Evolutionary conservation across 1,284 basidiomycete species (phyloP), one percentile per base, ranked within the genome.

Genomic region (Ustilago trichophora): DNA sequence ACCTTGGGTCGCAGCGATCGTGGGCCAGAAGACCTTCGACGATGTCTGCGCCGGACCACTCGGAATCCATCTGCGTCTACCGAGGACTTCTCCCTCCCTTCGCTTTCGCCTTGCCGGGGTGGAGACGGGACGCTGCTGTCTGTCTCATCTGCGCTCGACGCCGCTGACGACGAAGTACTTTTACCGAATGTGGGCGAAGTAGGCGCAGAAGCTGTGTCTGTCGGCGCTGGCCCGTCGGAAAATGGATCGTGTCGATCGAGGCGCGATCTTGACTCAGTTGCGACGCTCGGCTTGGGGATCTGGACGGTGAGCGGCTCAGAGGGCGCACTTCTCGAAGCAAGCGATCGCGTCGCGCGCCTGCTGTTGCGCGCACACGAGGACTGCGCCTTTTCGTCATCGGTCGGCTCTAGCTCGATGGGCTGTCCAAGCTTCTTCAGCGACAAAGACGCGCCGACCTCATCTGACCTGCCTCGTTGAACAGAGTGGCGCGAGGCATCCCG

Each of bases 1-100:
- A 62, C 77, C 16, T 67, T 73, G 10, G 76, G 76, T 12, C 77
- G 54, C 19, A 62, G 53, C 24, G 63, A 71, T 18, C 54, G 40
- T 0, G 63, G 56, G 4, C 55, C 55, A 0, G 59, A 68, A 12
- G 57, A 54, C 3, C 56, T 55, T 35, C 56, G 55, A 9, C 59
- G 59, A 12, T 54, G 46, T 18, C 52, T 48, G 9, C 67, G 59
- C 3, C 66, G 42, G 13, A 75, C 70, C 0, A 55, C 44, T 6
- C 53, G 63, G 43, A 73, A 75, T 1, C 73, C 73, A 11, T 72
- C 57, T 4, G 64, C 58, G 21, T 72, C 72, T 9, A 54, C 38
- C 10, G 41, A 35, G 0, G 45, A 13, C 10, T 15, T 42, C 16
- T 27, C 44, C 37, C 11, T 36, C 24, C 31, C 43, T 18, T 43